Conservation (phyloP, 2,329 filamentous ascomycete genomes). For the Colletotrichum orbiculare region DNA sequence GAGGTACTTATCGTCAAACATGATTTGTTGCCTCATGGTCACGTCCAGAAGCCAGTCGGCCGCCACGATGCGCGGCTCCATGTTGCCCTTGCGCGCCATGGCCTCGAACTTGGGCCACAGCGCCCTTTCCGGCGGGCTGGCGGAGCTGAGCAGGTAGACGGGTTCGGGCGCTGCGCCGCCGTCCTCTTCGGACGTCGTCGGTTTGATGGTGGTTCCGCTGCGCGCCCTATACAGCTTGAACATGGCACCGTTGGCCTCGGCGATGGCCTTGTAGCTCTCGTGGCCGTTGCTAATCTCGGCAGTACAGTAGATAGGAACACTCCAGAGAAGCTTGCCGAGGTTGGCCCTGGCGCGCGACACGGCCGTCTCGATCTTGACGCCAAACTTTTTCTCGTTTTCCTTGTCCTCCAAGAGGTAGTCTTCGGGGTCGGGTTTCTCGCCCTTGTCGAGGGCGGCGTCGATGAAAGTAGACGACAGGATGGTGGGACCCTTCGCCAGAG, state of each 20-base stretch:
- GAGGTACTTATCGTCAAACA: conserved; percentile 73
- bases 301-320: conserved; percentile 86
- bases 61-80: conserved; percentile 82
- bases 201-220: conserved; percentile 73
- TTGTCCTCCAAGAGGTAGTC: conserved; percentile 78
- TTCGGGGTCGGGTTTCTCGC: conserved; percentile 71
- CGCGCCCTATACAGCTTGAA: conserved; percentile 83
- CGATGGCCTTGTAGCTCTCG: conserved; percentile 87
- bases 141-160: conserved; percentile 84
- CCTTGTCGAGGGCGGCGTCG: conserved; percentile 77
- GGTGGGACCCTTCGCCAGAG: conserved; percentile 82
- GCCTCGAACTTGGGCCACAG: conserved; percentile 85
- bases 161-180: conserved; percentile 73
- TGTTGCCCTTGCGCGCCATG: conserved; percentile 81
- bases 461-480: conserved; percentile 85
- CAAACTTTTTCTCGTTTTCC: conserved; percentile 77
- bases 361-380: conserved; percentile 75
- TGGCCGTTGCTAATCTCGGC: conserved; percentile 82
- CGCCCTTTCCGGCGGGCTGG: conserved; percentile 72
- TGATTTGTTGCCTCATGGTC: conserved; percentile 86
- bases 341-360: conserved; percentile 79
- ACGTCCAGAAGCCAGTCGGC: conserved; percentile 92
- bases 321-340: conserved; percentile 78
- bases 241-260: conserved; percentile 87
- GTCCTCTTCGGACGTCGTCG: conserved; percentile 71